phyloP scores from a whole-genome alignment of 208 protist species.

The Leishmania tropica region DNA sequence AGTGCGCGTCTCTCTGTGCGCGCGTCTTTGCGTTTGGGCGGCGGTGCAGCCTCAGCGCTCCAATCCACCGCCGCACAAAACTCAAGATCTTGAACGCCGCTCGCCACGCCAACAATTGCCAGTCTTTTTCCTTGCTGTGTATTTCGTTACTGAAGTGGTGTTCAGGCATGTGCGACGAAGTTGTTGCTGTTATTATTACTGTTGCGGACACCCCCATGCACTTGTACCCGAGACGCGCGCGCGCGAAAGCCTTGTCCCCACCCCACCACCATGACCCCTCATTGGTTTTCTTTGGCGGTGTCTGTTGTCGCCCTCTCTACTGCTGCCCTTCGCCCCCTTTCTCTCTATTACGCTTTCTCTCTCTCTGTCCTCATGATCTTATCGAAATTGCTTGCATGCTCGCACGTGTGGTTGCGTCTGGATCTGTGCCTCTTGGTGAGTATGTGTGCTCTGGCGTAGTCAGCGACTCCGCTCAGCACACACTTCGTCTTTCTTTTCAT shows the following conservation, averaged over 20 bases:
- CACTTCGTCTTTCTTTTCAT: not conserved
- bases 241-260: not conserved
- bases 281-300: not conserved
- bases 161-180: not conserved
- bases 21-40: not conserved
- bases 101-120: not conserved
- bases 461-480: not conserved
- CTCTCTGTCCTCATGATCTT: no score
- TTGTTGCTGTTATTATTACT: not conserved
- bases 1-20: not conserved
- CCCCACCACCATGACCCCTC: no score
- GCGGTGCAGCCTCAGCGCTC: not conserved
- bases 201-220: not conserved
- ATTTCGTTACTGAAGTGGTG: not conserved
- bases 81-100: not conserved
- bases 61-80: not conserved
- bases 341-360: not conserved
- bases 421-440: not conserved
- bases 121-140: not conserved
- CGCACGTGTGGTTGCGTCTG: not conserved
- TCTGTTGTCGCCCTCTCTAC: not conserved
- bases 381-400: not conserved
- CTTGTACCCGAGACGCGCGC: not conserved
- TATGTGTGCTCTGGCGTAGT: not conserved
- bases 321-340: not conserved